Base-by-base conservation (phyloP, 192 early-diverging fungal species). In the Coemansia reversa region DNA sequence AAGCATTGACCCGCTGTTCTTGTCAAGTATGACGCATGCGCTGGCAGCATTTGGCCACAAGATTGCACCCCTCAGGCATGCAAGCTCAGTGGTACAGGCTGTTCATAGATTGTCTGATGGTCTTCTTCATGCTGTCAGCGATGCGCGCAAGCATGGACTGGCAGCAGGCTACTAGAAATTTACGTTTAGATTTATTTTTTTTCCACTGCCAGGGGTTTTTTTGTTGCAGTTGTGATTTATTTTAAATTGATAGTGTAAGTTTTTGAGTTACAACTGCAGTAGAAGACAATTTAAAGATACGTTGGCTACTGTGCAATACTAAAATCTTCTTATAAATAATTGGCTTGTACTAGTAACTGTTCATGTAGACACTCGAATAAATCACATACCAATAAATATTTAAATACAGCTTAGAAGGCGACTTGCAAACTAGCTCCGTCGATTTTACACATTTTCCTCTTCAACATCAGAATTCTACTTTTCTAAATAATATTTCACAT, bases 141-240 rank as follows among this genome's bases (percentile, higher is more conserved):
- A 89, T 66, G 84, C 76, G 11, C 75, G 86, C 32, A 89, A 89
- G 74, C 76, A 84, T 58, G 88, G 88, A 35, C 19, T 86, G 47
- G 88, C 88, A 24, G 86, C 86, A 28, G 86, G 86, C 1, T 87
- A 72, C 45, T 65, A 68, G 39, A 55, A 5, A 18, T 12, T 28
- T 49, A 30, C 23, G 28, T 30, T 7, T 61, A 32, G 3, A 32
- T 20, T 29, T 32, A 8, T 0, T 29, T 24, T 49, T 45, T 29
- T 24, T 25, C n/a, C n/a, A n/a, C 16, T 28, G 12, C 51, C 6
- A 11, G 12, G 39, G 7, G 32, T 35, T 20, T 33, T 19, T 19
- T 16, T 39, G 11, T 19, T 58, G 32, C 25, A 33, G 8, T 18
- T 32, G 12, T 28, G 20, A 30, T 30, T 28, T 19, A n/a, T 33